Conservation (phyloP, 345 rosid genomes). For the Pelargonium nanum region DNA sequence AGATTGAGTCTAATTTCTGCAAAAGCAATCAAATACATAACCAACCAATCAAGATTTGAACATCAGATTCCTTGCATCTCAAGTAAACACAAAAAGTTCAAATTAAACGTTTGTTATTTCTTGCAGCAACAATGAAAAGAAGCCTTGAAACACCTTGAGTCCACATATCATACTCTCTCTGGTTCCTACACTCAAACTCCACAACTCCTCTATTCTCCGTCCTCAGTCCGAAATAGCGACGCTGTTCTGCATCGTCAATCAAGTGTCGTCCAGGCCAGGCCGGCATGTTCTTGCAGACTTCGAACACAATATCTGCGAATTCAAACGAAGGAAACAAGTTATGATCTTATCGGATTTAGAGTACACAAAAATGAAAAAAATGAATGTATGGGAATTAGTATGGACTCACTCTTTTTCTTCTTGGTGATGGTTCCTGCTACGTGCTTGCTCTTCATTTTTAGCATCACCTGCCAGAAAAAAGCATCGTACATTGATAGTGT, state of each 20-base stretch:
- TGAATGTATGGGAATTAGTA: background rate
- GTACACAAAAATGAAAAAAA: too few species aligned
- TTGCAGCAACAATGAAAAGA: conserved; percentile 42
- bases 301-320: conserved; percentile 55
- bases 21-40: too few species aligned
- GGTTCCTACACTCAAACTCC: conserved; percentile 80
- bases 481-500: too few species aligned
- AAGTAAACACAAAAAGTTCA: background rate
- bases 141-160: conserved; percentile 64
- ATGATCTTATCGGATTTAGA: too few species aligned
- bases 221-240: conserved; percentile 69
- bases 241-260: conserved; percentile 53
- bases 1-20: too few species aligned
- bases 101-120: conserved; percentile 21
- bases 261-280: conserved; percentile 91
- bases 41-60: too few species aligned
- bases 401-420: conserved; percentile 67
- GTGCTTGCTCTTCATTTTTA: conserved; percentile 87
- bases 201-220: conserved; percentile 51
- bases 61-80: background rate
- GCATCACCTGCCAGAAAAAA: conserved; percentile 40
- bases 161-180: conserved; percentile 73
- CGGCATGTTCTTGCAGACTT: conserved; percentile 60
- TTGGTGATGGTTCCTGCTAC: conserved; percentile 76
- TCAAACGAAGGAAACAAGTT: background rate